phyloP scores from a whole-genome alignment of 2,329 filamentous ascomycete genomes.

The Fusarium xyrophilum region DNA sequence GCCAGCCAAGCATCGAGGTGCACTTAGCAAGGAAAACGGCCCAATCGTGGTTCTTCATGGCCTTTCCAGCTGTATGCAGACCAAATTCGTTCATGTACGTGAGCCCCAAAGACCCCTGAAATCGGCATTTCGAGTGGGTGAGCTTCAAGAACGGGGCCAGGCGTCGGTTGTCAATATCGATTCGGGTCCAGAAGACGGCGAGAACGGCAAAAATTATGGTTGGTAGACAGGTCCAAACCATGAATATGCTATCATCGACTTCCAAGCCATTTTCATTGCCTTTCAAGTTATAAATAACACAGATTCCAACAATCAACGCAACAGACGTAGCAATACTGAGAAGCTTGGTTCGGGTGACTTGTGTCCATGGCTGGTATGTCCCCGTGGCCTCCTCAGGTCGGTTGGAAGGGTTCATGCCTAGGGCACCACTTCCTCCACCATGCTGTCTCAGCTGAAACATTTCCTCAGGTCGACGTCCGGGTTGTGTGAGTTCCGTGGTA shows the following conservation, averaged over 20 bases:
- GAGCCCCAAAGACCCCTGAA: constrained; percentile 37
- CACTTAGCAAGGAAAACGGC: constrained; percentile 40
- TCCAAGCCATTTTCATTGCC: constrained; percentile 32
- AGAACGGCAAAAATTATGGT: constrained; percentile 35
- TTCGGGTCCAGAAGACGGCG: constrained; percentile 35
- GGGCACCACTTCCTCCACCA: constrained; percentile 27
- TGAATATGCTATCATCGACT: constrained; percentile 26
- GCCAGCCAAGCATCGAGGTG: constrained; percentile 40
- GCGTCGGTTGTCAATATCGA: constrained; percentile 40
- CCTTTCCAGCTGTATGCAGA: constrained; percentile 34
- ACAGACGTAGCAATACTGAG: constrained; percentile 24
- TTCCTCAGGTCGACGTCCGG: constrained; percentile 32
- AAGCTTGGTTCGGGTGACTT: constrained; percentile 20
- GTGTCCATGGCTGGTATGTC: constrained; percentile 40
- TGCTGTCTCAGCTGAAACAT: constrained; percentile 40
- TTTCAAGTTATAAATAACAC: constrained; percentile 31
- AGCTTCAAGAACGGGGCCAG: constrained; percentile 40
- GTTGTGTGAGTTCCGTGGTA: constrained; percentile 37
- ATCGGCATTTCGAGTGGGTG: constrained; percentile 27
- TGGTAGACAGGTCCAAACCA: constrained; percentile 40
- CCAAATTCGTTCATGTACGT: constrained; percentile 43
- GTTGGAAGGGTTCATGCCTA: constrained; percentile 14
- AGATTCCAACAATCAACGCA: constrained; percentile 32
- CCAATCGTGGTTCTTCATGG: constrained; percentile 39
- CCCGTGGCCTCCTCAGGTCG: constrained; percentile 20